Base-by-base conservation (phyloP, 306 rosid species). In the Cicer chorassanicum region DNA sequence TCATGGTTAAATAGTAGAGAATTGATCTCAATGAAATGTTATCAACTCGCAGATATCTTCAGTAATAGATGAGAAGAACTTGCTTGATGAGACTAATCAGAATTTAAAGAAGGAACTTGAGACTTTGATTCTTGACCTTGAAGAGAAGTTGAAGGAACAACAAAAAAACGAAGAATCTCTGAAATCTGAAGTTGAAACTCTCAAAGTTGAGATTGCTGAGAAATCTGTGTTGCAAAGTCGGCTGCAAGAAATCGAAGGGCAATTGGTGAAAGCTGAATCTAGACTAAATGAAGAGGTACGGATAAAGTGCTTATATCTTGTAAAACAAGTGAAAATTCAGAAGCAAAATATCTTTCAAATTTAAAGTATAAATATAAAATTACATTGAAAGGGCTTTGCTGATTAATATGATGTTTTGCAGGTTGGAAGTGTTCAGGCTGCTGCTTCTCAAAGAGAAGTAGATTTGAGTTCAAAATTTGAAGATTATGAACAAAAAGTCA, bases 61-160 rank as follows among this genome's bases (percentile, higher is more conserved):
- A 29, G 70, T 80, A 75, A 75, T 77, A 65, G 96, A 90, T 51
- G 99, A 95, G 88, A 95, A 89, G 83, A 82, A 86, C 84, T 72
- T 90, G 74, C 88, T 94, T 48, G 88, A 82, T 64, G 96, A 90
- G 77, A 83, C 92, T 40, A 73, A 85, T 83, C 93, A 88, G 77
- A 86, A 77, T 63, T 59, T 87, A 70, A 91, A 88, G 80, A 88
- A 86, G 76, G 95, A 94, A 75, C 91, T 88, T 19, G 91, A 90
- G 73, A 82, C 90, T 12, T 40, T 80, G 76, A 88, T 90, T 72
- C 68, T 62, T 48, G 86, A 82, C 72, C 94, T 88, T 15, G 97
- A 94, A 90, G 88, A 77, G 59, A 86, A 88, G 67, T 65, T 90
- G 83, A 88, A 89, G 78, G 96, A 87, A 68, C 83, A 81, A 53